Conservation (phyloP, 805 yeast species). For the Starmerella etchellsii region DNA sequence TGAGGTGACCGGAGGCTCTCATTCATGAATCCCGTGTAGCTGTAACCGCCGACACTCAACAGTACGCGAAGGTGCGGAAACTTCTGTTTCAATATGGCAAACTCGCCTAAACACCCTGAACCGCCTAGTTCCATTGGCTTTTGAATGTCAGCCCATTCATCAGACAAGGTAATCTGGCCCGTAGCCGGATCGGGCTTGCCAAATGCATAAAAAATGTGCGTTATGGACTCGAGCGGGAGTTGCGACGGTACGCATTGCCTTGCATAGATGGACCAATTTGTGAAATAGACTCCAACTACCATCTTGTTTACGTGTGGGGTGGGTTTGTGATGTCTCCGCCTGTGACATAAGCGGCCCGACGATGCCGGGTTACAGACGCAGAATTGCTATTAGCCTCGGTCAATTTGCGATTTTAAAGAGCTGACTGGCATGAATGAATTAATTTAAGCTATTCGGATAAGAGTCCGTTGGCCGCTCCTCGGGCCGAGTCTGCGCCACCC, state of each 20-base stretch:
- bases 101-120: conserved; percentile 40
- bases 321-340: too few relatives aligned
- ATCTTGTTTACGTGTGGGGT: too few relatives aligned
- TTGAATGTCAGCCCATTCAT: conserved; percentile 51
- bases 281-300: conserved; percentile 18
- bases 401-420: too few relatives aligned
- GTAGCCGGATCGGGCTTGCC: conserved; percentile 41
- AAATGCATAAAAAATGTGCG: conserved; percentile 73
- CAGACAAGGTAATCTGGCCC: conserved; percentile 45
- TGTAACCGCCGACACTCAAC: conserved; percentile 81
- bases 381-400: too few relatives aligned
- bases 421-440: too few relatives aligned
- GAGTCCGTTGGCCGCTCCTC: too few relatives aligned
- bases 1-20: conserved; percentile 30
- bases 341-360: too few relatives aligned
- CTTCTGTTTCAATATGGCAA: conserved; percentile 30
- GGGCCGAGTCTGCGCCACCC: too few relatives aligned
- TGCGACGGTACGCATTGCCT: conserved; percentile 47
- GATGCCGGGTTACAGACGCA: too few relatives aligned
- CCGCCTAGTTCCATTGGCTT: conserved; percentile 22
- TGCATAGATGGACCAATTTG: conserved; percentile 54
- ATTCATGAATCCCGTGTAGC: conserved; percentile 39
- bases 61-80: conserved; percentile 37
- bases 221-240: conserved; percentile 42
- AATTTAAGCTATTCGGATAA: too few relatives aligned